Percentiles rank a stretch among this genome's conserved stretches.
phyloP scores from a whole-genome alignment of 805 yeast genomes.

The Saturnispora quitensis region DNA sequence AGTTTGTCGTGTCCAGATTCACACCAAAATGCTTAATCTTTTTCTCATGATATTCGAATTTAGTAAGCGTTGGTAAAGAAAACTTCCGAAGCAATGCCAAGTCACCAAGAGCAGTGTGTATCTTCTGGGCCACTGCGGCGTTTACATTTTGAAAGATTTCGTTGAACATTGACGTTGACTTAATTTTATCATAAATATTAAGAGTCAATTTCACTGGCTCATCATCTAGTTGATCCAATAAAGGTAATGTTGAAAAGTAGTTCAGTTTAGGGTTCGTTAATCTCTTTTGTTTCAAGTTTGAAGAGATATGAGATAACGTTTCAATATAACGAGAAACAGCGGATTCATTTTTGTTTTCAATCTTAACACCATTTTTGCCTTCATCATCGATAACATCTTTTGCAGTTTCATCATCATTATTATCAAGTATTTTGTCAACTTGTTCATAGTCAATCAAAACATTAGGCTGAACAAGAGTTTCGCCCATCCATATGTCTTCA shows the following conservation, averaged over 20 bases:
- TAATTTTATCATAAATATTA: conserved; percentile 58
- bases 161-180: conserved; percentile 49
- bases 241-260: conserved; percentile 45
- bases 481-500: conserved; percentile 69
- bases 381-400: not conserved
- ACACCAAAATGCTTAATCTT: conserved; percentile 60
- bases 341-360: conserved; percentile 34
- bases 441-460: conserved; percentile 44
- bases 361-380: conserved; percentile 17
- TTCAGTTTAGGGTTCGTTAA: conserved; percentile 41
- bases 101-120: conserved; percentile 71
- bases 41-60: conserved; percentile 69
- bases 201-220: conserved; percentile 65
- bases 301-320: conserved; percentile 54
- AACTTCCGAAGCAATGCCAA: conserved; percentile 81
- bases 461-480: conserved; percentile 58
- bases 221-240: conserved; percentile 78
- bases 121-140: conserved; percentile 72
- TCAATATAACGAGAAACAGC: conserved; percentile 53
- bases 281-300: conserved; percentile 63
- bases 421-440: conserved; percentile 41
- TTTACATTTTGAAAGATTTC: conserved; percentile 80
- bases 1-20: conserved; percentile 61
- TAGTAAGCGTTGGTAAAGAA: conserved; percentile 70
- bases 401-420: not conserved